phyloP scores from a whole-genome alignment of 2,329 filamentous ascomycete genomes.

The Cadophora gregata region DNA sequence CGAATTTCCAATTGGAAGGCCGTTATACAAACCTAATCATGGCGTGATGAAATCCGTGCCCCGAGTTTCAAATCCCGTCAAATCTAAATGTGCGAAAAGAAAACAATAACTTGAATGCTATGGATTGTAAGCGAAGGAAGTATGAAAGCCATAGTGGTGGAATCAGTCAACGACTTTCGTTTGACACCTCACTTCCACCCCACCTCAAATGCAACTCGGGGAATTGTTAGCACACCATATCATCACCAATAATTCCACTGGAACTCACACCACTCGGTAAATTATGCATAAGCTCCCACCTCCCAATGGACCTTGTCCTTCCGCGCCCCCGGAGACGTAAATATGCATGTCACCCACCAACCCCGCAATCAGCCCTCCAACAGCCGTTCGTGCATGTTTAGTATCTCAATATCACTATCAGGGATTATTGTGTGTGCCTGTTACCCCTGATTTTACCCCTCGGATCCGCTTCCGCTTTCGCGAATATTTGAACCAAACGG shows the following conservation, averaged over 20 bases:
- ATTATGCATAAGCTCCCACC: slow-evolving; percentile 44
- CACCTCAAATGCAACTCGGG: background rate
- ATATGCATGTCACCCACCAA: slow-evolving; percentile 40
- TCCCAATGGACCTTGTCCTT: slow-evolving; percentile 44
- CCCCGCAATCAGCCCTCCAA: slow-evolving; percentile 44
- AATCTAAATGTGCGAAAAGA: background rate
- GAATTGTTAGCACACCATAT: too few species aligned
- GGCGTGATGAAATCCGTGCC: background rate
- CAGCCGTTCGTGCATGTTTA: slow-evolving; percentile 44
- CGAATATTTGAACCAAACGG: slow-evolving; percentile 43
- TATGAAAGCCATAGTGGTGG: background rate
- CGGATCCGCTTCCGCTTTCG: slow-evolving; percentile 44
- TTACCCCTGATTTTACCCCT: slow-evolving; percentile 37
- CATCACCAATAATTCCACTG: slow-evolving; percentile 5
- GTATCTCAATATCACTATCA: slow-evolving; percentile 44
- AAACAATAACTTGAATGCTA: background rate
- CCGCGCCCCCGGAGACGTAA: slow-evolving; percentile 43
- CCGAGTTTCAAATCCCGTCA: background rate
- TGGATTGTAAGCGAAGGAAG: background rate
- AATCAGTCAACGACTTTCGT: background rate
- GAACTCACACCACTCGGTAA: slow-evolving; percentile 33
- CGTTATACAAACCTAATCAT: slow-evolving; percentile 22
- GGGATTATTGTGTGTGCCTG: slow-evolving; percentile 46
- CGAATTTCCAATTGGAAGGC: slow-evolving; percentile 33
- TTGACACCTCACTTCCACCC: background rate